Conservation (phyloP, 2,329 filamentous ascomycete genomes). For the Colletotrichum brevisporum region DNA sequence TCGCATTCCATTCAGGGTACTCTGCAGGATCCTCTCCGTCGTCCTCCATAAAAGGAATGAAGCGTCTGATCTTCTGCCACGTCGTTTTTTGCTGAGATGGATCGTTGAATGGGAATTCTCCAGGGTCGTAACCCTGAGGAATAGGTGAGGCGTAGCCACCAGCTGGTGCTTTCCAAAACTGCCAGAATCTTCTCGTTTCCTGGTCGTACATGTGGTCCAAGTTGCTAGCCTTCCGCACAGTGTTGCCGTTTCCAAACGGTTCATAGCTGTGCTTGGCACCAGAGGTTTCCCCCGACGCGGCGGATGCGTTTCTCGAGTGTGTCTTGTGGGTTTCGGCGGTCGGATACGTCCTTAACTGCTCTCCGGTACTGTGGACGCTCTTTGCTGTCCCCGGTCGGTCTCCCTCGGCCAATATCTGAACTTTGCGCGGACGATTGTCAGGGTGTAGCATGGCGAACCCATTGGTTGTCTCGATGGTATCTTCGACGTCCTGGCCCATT, state of each 20-base stretch:
- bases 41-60: slow-evolving; percentile 64
- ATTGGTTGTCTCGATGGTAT: slow-evolving; percentile 67
- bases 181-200: slow-evolving; percentile 67
- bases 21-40: slow-evolving; percentile 56
- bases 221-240: slow-evolving; percentile 65
- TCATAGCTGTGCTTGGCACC: slow-evolving; percentile 49
- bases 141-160: slow-evolving; percentile 74
- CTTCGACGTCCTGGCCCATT: slow-evolving; percentile 64
- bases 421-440: slow-evolving; percentile 47
- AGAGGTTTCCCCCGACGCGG: slow-evolving; percentile 57
- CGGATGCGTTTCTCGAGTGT: slow-evolving; percentile 54
- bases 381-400: slow-evolving; percentile 43
- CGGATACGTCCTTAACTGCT: slow-evolving; percentile 38
- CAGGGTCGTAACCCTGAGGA: slow-evolving; percentile 67
- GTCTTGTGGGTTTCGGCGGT: slow-evolving; percentile 52
- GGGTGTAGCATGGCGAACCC: slow-evolving; percentile 58
- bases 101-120: slow-evolving; percentile 56
- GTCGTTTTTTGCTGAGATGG: slow-evolving; percentile 60
- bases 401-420: slow-evolving; percentile 51
- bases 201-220: slow-evolving; percentile 64
- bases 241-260: slow-evolving; percentile 59
- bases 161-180: slow-evolving; percentile 75
- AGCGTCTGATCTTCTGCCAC: slow-evolving; percentile 64
- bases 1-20: slow-evolving; percentile 76
- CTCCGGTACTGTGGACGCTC: slow-evolving; percentile 17